These are phyloP conservation scores for Cladochytrium replicatum DNA, from an alignment of 192 early-diverging fungal species.

Conservation along the genomic window DNA sequence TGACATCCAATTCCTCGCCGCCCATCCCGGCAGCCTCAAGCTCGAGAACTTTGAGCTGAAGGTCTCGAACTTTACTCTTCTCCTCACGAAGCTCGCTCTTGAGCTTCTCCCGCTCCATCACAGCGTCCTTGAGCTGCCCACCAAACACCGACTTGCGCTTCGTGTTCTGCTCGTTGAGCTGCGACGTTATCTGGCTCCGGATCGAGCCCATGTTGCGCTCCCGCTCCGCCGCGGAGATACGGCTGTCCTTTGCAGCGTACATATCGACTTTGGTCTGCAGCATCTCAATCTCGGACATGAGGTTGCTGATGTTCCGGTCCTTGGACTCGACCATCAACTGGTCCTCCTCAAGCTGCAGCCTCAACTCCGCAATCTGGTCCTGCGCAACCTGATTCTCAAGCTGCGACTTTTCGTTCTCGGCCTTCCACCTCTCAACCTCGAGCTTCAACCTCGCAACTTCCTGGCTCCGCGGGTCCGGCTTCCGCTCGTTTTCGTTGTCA, in stretches of 20 bases:
- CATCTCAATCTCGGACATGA: conserved; percentile 35
- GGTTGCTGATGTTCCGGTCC: conserved; percentile 34
- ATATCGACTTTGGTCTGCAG: conserved; percentile 33
- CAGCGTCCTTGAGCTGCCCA: conserved; percentile 26
- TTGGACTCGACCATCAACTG: conserved; percentile 22
- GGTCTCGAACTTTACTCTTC: conserved; percentile 11
- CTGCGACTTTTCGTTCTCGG: too few species aligned
- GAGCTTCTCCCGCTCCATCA: conserved; percentile 25
- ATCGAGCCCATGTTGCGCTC: too few species aligned
- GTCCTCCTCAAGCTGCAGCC: conserved; percentile 27
- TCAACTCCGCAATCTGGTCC: background rate
- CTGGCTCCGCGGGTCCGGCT: too few species aligned
- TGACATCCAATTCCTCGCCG: too few species aligned
- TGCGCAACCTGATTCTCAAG: too few species aligned
- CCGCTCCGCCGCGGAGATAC: too few species aligned
- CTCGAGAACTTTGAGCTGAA: too few species aligned
- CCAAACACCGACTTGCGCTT: conserved; percentile 12
- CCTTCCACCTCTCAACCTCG: conserved; percentile 5
- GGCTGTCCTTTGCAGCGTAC: conserved; percentile 12
- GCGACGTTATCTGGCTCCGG: too few species aligned
- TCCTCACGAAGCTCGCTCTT: conserved; percentile 15
- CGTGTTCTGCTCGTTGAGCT: conserved; percentile 14
- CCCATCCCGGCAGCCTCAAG: too few species aligned
- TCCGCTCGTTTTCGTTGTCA: conserved; percentile 5
- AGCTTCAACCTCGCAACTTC: conserved; percentile 4